These are phyloP conservation scores for Selaginella moellendorffii DNA, from an alignment of 75 land plant species.

Conservation along the genomic window DNA sequence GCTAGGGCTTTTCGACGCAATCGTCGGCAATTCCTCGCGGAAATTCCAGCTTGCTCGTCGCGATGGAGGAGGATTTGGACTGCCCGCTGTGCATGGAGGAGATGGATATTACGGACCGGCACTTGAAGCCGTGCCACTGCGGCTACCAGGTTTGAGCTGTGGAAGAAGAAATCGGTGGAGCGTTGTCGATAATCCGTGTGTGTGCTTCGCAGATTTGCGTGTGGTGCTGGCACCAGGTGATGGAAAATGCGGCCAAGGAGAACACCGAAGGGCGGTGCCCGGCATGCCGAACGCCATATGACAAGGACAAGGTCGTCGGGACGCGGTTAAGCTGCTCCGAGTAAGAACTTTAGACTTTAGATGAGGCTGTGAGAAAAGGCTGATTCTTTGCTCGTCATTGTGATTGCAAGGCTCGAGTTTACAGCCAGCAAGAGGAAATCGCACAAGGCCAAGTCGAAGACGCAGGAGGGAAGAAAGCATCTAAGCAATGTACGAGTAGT, in stretches of 20 bases:
- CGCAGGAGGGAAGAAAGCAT: constrained; percentile 55
- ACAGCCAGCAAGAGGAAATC: constrained; percentile 38
- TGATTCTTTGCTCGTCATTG: neutral
- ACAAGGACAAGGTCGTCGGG: constrained; percentile 73
- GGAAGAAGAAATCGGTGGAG: neutral
- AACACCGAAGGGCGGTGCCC: constrained; percentile 72
- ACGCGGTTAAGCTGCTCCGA: constrained; percentile 41
- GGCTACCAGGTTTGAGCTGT: constrained; percentile 54
- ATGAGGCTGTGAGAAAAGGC: neutral
- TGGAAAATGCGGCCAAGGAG: constrained; percentile 75
- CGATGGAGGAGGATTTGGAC: constrained; percentile 39
- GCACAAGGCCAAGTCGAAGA: constrained; percentile 44
- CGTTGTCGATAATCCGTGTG: neutral
- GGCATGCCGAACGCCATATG: constrained; percentile 64
- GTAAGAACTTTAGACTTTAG: constrained; percentile 13
- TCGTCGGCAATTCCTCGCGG: too few species aligned
- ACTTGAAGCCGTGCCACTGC: constrained; percentile 81
- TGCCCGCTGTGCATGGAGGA: constrained; percentile 79
- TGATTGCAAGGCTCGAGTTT: constrained; percentile 30
- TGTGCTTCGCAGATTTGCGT: constrained; percentile 47
- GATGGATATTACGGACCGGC: constrained; percentile 85
- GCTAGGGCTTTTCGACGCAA: neutral
- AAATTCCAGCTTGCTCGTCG: neutral
- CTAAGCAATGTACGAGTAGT: constrained; percentile 61
- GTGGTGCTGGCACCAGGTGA: constrained; percentile 86